Evolutionary conservation across 2,329 filamentous ascomycete species (phyloP).

Genomic region (Nemania bipapillata): DNA sequence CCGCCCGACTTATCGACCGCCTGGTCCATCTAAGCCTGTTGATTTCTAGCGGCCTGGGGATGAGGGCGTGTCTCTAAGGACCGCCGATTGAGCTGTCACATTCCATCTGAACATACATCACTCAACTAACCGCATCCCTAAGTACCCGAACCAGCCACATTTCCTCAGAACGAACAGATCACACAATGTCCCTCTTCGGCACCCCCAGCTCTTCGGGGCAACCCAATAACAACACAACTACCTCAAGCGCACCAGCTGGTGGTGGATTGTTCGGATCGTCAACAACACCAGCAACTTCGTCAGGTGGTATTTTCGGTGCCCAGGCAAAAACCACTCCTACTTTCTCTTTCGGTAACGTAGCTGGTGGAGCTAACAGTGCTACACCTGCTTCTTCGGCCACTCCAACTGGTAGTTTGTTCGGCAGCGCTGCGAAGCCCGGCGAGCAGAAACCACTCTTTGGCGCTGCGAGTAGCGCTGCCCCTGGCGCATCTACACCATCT

Average conservation of each 20-base stretch:
- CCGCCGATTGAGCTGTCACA: slow-evolving; percentile 39
- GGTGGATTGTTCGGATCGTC: slow-evolving; percentile 51
- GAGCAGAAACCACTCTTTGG: slow-evolving; percentile 51
- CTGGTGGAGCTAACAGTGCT: slow-evolving; percentile 38
- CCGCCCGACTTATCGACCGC: slow-evolving; percentile 1
- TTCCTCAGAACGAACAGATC: slow-evolving; percentile 30
- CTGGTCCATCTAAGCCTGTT: not conserved
- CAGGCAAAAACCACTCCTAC: slow-evolving; percentile 47
- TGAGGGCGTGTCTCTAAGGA: slow-evolving; percentile 37
- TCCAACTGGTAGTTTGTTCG: slow-evolving; percentile 51
- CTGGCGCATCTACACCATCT: slow-evolving; percentile 46
- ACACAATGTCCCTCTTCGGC: slow-evolving; percentile 54
- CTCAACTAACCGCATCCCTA: slow-evolving; percentile 12
- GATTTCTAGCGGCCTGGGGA: slow-evolving; percentile 24
- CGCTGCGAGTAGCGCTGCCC: slow-evolving; percentile 37
- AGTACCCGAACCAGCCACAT: slow-evolving; percentile 22
- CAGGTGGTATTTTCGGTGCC: slow-evolving; percentile 32
- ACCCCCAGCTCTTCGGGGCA: slow-evolving; percentile 46
- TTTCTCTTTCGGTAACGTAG: slow-evolving; percentile 57
- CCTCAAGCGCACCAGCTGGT: slow-evolving; percentile 53
- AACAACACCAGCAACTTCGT: slow-evolving; percentile 38
- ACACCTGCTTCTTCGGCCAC: slow-evolving; percentile 41
- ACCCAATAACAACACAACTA: slow-evolving; percentile 53
- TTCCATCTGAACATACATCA: slow-evolving; percentile 38
- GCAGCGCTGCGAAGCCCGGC: slow-evolving; percentile 49